phyloP scores from a whole-genome alignment of 2,329 filamentous ascomycete species.

The Fusarium sp. region DNA sequence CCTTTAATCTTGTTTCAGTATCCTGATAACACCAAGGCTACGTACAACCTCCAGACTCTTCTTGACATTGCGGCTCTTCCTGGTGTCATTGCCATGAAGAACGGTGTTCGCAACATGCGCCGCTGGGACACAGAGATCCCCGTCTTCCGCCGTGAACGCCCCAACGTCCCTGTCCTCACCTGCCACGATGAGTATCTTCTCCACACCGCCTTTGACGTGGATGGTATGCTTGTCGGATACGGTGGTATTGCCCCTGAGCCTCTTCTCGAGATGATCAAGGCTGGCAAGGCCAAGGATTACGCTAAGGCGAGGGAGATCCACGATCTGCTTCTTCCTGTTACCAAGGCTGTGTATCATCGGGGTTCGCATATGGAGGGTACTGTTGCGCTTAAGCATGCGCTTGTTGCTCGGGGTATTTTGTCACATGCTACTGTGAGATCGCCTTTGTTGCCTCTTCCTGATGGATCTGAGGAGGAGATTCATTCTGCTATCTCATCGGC shows the following conservation, averaged over 20 bases:
- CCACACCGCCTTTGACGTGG: slow-evolving; percentile 64
- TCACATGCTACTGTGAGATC: slow-evolving; percentile 62
- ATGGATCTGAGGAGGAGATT: slow-evolving; percentile 20
- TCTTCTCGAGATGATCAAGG: slow-evolving; percentile 62
- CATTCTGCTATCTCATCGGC: slow-evolving; percentile 19
- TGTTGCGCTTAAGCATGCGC: slow-evolving; percentile 63
- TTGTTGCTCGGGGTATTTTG: slow-evolving; percentile 63
- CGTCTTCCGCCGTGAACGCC: slow-evolving; percentile 61
- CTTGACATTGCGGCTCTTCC: slow-evolving; percentile 65
- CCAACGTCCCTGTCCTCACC: slow-evolving; percentile 62
- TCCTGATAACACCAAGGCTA: slow-evolving; percentile 65
- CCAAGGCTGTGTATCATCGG: slow-evolving; percentile 66
- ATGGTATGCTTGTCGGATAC: slow-evolving; percentile 67
- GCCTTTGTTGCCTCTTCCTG: slow-evolving; percentile 53
- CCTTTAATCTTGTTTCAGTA: slow-evolving; percentile 67
- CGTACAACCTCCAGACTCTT: slow-evolving; percentile 64
- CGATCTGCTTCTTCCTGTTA: slow-evolving; percentile 63
- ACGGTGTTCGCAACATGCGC: slow-evolving; percentile 68
- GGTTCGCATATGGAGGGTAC: slow-evolving; percentile 68
- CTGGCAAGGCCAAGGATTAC: slow-evolving; percentile 64
- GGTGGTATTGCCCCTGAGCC: slow-evolving; percentile 65
- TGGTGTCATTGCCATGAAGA: slow-evolving; percentile 68
- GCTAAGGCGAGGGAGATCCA: slow-evolving; percentile 61
- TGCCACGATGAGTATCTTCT: slow-evolving; percentile 67
- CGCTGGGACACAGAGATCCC: slow-evolving; percentile 68